phyloP scores from a whole-genome alignment of 1,139 yeast species.

The Zygosaccharomyces sapae region DNA sequence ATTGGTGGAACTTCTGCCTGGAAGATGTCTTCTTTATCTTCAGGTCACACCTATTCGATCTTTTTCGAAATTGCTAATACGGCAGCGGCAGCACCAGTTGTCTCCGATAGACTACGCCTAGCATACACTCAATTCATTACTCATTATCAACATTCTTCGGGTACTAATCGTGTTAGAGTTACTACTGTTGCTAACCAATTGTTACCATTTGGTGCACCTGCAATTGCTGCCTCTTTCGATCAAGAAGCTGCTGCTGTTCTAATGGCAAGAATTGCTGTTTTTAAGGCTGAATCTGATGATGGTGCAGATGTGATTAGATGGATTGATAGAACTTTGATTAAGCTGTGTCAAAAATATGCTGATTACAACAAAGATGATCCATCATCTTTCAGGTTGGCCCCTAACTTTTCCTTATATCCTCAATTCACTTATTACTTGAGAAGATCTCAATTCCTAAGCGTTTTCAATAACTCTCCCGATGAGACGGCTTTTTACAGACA shows the following conservation, averaged over 20 bases:
- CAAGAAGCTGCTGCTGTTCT: constrained; percentile 98
- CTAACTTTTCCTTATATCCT: constrained; percentile 80
- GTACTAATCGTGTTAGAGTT: constrained; percentile 81
- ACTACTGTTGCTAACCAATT: constrained; percentile 77
- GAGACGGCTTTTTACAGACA: constrained; percentile 98
- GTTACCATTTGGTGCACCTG: constrained; percentile 48
- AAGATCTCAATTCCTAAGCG: constrained; percentile 94
- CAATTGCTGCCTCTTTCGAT: constrained; percentile 69
- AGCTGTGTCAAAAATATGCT: constrained; percentile 82
- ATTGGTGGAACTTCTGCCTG: constrained; percentile 87
- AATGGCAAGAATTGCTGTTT: constrained; percentile 90
- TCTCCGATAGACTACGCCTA: constrained; percentile 29
- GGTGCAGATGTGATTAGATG: constrained; percentile 75
- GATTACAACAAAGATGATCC: constrained; percentile 78
- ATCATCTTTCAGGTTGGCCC: constrained; percentile 70
- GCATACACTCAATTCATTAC: constrained; percentile 61
- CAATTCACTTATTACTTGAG: constrained; percentile 94
- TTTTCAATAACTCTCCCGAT: constrained; percentile 96
- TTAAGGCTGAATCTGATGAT: constrained; percentile 77
- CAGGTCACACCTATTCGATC: constrained; percentile 79
- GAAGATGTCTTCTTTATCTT: constrained; percentile 78
- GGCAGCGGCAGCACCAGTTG: constrained; percentile 40
- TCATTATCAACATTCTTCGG: constrained; percentile 74
- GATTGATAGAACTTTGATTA: constrained; percentile 80
- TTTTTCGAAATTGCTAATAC: constrained; percentile 78